Evolutionary conservation across 768 basidiomycete species (phyloP).

Genomic region (Tephrocybe sp.): DNA sequence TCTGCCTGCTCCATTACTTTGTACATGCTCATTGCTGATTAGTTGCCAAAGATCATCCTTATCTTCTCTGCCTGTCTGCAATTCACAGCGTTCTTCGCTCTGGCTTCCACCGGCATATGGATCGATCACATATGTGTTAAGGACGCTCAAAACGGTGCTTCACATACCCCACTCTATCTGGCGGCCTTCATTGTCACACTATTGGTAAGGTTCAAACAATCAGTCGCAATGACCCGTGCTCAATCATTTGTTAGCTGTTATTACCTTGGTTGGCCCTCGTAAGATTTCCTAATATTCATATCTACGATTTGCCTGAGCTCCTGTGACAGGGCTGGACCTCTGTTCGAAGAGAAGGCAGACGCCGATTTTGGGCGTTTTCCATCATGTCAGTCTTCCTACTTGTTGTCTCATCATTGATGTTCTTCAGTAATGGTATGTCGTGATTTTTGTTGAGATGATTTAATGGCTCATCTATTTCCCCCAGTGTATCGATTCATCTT

Average conservation of each 20-base stretch:
- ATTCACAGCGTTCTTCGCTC: slow-evolving; percentile 47
- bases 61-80: slow-evolving; percentile 49
- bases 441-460: not conserved
- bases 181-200: slow-evolving; percentile 39
- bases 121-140: slow-evolving; percentile 44
- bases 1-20: slow-evolving; percentile 11
- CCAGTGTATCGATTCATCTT: slow-evolving; percentile 45
- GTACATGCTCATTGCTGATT: not conserved
- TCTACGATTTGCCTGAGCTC: not conserved
- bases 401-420: slow-evolving; percentile 39
- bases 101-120: slow-evolving; percentile 50
- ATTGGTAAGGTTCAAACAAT: slow-evolving; percentile 32
- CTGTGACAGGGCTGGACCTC: slow-evolving; percentile 47
- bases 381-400: slow-evolving; percentile 37
- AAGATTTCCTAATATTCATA: slow-evolving; percentile 13
- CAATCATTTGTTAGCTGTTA: too few species aligned
- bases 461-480: not conserved
- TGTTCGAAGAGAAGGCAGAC: slow-evolving; percentile 43
- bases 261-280: slow-evolving; percentile 51
- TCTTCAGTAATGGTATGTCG: slow-evolving; percentile 39
- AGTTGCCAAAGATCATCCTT: slow-evolving; percentile 39
- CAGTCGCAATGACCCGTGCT: too few species aligned
- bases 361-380: slow-evolving; percentile 38
- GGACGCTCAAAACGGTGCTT: slow-evolving; percentile 31
- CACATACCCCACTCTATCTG: slow-evolving; percentile 36